A percentile compares a stretch with the other conserved stretches of the same genome.
Evolutionary conservation across 176 grass and related monocot species (phyloP).

Genomic region (Musa troglodytarum): DNA sequence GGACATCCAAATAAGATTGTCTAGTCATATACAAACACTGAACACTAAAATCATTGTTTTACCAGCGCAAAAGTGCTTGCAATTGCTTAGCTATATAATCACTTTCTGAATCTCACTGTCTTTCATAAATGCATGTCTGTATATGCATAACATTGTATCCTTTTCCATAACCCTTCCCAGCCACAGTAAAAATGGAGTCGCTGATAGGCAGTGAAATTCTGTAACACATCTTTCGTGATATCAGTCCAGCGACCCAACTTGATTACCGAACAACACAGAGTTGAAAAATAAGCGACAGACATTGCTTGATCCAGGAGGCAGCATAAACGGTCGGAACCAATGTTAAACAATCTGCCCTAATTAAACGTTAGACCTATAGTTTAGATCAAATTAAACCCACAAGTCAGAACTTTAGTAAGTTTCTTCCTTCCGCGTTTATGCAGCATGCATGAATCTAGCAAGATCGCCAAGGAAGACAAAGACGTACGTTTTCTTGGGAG

Average conservation of each 20-base stretch:
- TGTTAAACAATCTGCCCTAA: background rate
- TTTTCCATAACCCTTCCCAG: background rate
- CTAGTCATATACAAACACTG: too few relatives aligned
- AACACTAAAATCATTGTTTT: too few relatives aligned
- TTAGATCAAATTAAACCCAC: background rate
- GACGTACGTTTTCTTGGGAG: slow-evolving; percentile 30
- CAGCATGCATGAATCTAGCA: background rate
- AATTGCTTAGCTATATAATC: background rate
- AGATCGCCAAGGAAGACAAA: background rate
- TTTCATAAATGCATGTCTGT: background rate
- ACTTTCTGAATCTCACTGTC: background rate
- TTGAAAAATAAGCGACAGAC: background rate
- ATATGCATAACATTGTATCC: background rate
- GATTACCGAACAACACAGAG: background rate
- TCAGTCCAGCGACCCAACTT: background rate
- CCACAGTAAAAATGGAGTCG: background rate
- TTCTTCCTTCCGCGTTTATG: background rate
- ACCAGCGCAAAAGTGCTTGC: background rate
- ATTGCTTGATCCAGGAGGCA: background rate
- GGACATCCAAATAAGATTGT: too few relatives aligned
- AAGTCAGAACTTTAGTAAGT: background rate
- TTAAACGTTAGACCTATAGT: background rate
- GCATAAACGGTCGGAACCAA: background rate
- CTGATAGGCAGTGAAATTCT: background rate
- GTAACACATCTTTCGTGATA: background rate